These are phyloP conservation scores for Dillenia turbinata DNA, from an alignment of 164 flowering plant species.

Conservation along the genomic window DNA sequence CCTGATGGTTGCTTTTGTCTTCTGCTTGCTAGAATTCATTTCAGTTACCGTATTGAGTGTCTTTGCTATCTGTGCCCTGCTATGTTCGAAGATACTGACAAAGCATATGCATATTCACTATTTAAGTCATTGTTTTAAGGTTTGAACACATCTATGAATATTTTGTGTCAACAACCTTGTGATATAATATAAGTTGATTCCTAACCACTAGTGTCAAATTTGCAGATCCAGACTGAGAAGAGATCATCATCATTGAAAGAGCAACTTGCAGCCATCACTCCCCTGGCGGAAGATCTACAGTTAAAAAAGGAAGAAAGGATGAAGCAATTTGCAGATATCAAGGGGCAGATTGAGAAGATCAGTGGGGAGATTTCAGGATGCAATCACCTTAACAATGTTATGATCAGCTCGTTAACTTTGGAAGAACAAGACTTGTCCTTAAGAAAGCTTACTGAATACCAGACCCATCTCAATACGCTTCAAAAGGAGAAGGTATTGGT, in stretches of 20 bases:
- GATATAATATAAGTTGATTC: no score
- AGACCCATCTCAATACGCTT: constrained; percentile 51
- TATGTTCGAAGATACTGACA: no score
- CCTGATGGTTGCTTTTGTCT: no score
- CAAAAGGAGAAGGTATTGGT: constrained; percentile 77
- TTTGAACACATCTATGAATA: no score
- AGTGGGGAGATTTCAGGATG: constrained; percentile 75
- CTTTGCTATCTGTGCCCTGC: constrained; percentile 16
- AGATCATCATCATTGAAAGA: constrained; percentile 52
- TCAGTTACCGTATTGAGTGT: no score
- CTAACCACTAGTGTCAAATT: neutral
- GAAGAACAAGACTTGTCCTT: constrained; percentile 71
- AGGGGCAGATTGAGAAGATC: constrained; percentile 64
- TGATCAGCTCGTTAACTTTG: constrained; percentile 20
- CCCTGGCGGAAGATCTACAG: constrained; percentile 64
- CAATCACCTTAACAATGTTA: constrained; percentile 24
- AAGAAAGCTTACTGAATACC: constrained; percentile 68
- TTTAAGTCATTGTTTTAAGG: no score
- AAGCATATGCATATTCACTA: no score
- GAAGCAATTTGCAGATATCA: constrained; percentile 63
- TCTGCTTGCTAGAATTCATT: no score
- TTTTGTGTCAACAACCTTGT: no score
- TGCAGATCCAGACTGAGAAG: constrained; percentile 50
- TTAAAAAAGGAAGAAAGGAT: constrained; percentile 62
- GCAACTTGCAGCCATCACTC: constrained; percentile 64